Conservation (phyloP, 2,329 filamentous ascomycete genomes). For the Drechslerella dactyloides region DNA sequence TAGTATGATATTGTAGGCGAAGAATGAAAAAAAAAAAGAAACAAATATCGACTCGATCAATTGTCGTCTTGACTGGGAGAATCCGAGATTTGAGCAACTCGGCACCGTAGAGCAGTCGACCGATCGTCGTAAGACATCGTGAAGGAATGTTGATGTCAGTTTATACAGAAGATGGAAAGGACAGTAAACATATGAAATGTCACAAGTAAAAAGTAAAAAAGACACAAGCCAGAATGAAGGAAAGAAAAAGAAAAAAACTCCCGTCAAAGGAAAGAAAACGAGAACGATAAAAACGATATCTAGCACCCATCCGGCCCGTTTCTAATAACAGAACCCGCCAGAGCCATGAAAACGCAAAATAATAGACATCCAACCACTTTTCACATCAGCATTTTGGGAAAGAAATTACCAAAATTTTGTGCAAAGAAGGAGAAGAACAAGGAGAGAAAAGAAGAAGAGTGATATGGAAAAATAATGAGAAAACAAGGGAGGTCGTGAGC, state of each 20-base stretch:
- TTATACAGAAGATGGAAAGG: slow-evolving; percentile 7
- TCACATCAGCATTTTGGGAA: slow-evolving; percentile 16
- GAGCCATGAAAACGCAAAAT: slow-evolving; percentile 28
- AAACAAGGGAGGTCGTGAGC: slow-evolving; percentile 48
- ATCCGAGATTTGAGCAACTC: slow-evolving; percentile 3
- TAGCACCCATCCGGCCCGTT: slow-evolving; percentile 44
- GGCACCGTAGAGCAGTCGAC: no score
- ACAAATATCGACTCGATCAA: background rate
- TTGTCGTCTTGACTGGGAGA: slow-evolving; percentile 24
- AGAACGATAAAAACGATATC: slow-evolving; percentile 17
- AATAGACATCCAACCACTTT: slow-evolving; percentile 44
- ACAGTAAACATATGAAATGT: no score
- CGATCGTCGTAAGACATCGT: slow-evolving; percentile 11
- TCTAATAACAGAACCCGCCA: slow-evolving; percentile 44
- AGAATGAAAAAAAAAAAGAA: background rate
- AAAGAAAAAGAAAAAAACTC: slow-evolving; percentile 22
- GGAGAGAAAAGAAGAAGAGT: slow-evolving; percentile 18
- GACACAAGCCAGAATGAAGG: no score
- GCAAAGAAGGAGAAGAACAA: background rate
- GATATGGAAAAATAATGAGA: slow-evolving; percentile 16
- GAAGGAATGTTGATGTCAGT: slow-evolving; percentile 22
- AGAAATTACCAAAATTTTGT: slow-evolving; percentile 27
- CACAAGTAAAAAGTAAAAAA: no score
- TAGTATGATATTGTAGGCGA: no score
- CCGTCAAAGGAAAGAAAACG: slow-evolving; percentile 27